A percentile compares a stretch with the other conserved stretches of the same genome.
phyloP scores from a whole-genome alignment of 2,329 filamentous ascomycete genomes.

The Didymella pinodella region DNA sequence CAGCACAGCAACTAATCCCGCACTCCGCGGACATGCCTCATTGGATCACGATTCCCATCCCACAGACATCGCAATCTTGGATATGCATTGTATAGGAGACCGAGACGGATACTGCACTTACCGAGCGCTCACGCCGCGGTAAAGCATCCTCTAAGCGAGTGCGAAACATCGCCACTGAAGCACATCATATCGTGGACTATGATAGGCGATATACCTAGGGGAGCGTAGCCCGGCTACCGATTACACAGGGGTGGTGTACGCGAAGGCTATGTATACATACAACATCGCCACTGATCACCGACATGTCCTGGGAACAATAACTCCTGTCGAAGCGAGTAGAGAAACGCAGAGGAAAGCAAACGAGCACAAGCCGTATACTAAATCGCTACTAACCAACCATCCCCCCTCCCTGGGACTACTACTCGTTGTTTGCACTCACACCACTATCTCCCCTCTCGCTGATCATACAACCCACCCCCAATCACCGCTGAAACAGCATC shows the following conservation, averaged over 20 bases:
- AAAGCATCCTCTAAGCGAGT: not conserved
- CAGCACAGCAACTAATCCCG: not conserved
- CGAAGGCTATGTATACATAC: not conserved
- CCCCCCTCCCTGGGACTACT: too few species aligned
- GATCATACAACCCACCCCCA: too few species aligned
- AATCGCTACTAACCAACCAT: too few species aligned
- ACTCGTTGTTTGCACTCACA: too few species aligned
- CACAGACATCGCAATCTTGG: not conserved
- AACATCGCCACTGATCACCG: not conserved
- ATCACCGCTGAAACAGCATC: too few species aligned
- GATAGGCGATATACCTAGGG: not conserved
- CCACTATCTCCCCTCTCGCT: too few species aligned
- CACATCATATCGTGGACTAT: not conserved
- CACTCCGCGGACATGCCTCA: not conserved
- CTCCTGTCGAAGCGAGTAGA: too few species aligned
- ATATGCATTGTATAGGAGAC: not conserved
- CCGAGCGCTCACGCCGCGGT: not conserved
- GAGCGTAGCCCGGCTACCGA: not conserved
- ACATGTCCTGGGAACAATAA: too few species aligned
- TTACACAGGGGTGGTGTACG: not conserved
- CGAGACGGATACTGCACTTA: not conserved
- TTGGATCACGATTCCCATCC: not conserved
- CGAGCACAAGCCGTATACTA: too few species aligned
- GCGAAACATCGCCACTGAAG: not conserved
- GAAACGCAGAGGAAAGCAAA: too few species aligned